These are phyloP conservation scores for Artomyces pyxidatus DNA, from an alignment of 768 basidiomycete species.

Conservation along the genomic window DNA sequence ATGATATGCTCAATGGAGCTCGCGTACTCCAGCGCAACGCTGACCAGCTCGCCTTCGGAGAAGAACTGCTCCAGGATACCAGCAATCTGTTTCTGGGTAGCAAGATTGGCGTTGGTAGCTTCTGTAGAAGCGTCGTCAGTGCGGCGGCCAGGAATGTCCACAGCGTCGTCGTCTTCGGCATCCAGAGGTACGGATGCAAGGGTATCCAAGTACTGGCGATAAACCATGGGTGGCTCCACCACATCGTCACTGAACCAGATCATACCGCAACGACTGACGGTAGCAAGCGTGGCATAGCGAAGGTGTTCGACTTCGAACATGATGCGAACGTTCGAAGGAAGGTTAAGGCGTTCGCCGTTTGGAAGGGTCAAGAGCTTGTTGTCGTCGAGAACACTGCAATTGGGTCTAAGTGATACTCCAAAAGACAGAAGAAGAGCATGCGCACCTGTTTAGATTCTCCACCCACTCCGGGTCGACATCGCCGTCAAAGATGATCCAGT, in stretches of 20 bases:
- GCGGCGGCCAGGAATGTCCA: conserved; percentile 57
- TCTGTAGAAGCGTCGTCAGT: conserved; percentile 40
- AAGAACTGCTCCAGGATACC: conserved; percentile 77
- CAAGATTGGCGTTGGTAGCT: conserved; percentile 47
- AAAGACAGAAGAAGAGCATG: conserved; percentile 5
- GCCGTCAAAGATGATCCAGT: conserved; percentile 99
- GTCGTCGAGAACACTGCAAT: conserved; percentile 94
- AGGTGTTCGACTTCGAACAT: conserved; percentile 99
- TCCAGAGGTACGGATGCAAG: conserved; percentile 72
- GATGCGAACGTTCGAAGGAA: conserved; percentile 94
- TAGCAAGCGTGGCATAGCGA: conserved; percentile 93
- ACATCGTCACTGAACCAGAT: conserved; percentile 99
- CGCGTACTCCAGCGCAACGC: conserved; percentile 69
- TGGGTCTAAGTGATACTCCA: background rate
- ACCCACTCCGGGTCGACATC: conserved; percentile 99
- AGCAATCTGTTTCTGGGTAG: conserved; percentile 70
- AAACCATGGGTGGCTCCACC: conserved; percentile 86
- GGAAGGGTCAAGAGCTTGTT: conserved; percentile 96
- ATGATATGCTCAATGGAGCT: conserved; percentile 94
- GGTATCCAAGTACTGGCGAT: conserved; percentile 77
- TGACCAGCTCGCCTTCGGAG: conserved; percentile 72
- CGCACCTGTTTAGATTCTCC: conserved; percentile 95
- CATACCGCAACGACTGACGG: conserved; percentile 99
- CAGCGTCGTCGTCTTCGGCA: conserved; percentile 78
- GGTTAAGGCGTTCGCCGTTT: conserved; percentile 94